These are phyloP conservation scores for Catunica adiposa DNA, from an alignment of 2,329 filamentous ascomycete genomes.

Conservation along the genomic window DNA sequence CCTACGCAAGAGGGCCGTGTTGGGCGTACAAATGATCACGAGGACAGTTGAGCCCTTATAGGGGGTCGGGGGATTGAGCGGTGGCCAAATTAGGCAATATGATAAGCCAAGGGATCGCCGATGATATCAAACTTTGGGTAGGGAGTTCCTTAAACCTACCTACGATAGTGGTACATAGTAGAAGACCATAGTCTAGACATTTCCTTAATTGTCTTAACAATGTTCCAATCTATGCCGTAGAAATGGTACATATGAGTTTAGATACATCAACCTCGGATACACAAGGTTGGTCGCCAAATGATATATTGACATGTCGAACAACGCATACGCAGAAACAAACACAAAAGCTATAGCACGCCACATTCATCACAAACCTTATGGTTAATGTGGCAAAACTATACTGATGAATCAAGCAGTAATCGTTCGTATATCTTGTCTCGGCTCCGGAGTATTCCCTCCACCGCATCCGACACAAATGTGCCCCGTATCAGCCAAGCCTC, in stretches of 20 bases:
- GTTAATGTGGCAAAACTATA: neutral
- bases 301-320: neutral
- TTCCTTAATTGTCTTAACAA: too few species aligned
- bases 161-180: neutral
- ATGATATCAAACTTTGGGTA: neutral
- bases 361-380: neutral
- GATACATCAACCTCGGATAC: too few species aligned
- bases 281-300: neutral
- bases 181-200: neutral
- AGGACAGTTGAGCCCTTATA: neutral
- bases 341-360: neutral
- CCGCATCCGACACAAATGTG: neutral
- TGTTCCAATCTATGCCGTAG: too few species aligned
- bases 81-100: neutral
- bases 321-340: neutral
- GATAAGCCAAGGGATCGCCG: neutral
- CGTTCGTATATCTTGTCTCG: neutral
- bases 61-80: neutral
- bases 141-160: too few species aligned
- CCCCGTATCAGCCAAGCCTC: neutral
- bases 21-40: neutral
- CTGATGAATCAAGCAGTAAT: neutral
- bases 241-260: too few species aligned
- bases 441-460: neutral
- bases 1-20: neutral